Percentiles rank a stretch among this genome's conserved stretches.
Conservation (phyloP, 2,329 filamentous ascomycete genomes). For the Exophiala sp. region DNA sequence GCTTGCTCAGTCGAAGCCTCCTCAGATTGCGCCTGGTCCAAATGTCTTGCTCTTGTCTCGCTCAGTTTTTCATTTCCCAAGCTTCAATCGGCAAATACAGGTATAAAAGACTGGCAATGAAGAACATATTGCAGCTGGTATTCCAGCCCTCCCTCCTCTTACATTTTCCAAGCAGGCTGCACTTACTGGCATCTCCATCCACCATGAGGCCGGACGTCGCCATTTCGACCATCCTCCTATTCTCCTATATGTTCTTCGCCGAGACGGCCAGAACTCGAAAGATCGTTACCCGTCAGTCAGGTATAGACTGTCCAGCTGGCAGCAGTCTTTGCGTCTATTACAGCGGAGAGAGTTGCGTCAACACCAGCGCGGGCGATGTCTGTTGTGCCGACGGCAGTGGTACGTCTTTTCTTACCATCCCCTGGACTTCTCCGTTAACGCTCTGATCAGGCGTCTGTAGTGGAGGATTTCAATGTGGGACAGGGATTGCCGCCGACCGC, state of each 20-base stretch:
- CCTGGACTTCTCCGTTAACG: neutral
- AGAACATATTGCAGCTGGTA: too few species aligned
- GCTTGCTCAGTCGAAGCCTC: too few species aligned
- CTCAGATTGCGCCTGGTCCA: too few species aligned
- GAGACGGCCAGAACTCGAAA: neutral
- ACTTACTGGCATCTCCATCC: neutral
- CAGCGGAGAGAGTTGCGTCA: constrained; percentile 12
- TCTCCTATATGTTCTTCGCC: neutral
- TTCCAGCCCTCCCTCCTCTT: neutral
- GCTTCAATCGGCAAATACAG: too few species aligned
- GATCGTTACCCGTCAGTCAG: neutral
- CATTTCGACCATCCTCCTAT: neutral
- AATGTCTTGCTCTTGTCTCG: too few species aligned
- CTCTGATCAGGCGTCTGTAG: constrained; percentile 12
- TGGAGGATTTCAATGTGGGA: constrained; percentile 13
- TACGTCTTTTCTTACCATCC: neutral
- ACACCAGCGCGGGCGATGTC: constrained; percentile 7
- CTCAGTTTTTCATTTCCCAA: too few species aligned
- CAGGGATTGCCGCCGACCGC: constrained; percentile 12
- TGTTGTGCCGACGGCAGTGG: constrained; percentile 18
- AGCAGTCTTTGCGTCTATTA: constrained; percentile 12
- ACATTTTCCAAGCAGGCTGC: neutral
- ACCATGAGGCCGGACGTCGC: neutral
- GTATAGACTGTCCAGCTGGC: constrained; percentile 4
- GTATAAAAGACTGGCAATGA: too few species aligned